Evolutionary conservation across 1,284 basidiomycete genomes (phyloP), one percentile per base, ranked within the genome.

Genomic region (Leccinum fuscescens): DNA sequence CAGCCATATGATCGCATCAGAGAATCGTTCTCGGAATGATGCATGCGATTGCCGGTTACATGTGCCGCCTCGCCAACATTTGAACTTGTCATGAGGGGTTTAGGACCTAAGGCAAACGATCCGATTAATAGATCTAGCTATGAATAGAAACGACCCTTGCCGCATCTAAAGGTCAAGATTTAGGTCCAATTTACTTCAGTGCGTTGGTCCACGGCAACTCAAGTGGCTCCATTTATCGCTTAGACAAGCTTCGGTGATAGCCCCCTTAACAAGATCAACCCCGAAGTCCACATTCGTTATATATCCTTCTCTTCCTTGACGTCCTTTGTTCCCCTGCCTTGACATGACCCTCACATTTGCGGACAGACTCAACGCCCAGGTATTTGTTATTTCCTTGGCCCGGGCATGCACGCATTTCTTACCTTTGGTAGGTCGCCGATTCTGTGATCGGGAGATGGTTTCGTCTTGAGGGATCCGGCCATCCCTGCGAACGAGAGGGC

Each of bases 381-480:
- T 79, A 56, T 20, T 48, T 66, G 27, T 1, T 44, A 17, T 14
- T 5, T 27, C 3, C 3, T 17, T 54, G n/a, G n/a, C n/a, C n/a
- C n/a, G n/a, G 20, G 20, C 2, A n/a, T 24, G 1, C 22, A 4
- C 24, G 1, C 53, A 6, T 20, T 9, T n/a, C 58, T 65, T 20
- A 65, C 52, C 29, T 37, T 54, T 35, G 9, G 15, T 63, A 65
- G 87, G 82, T 94, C 57, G 93, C 93, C 11, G 79, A 81, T 69
- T 89, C 89, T 27, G 76, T 78, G 58, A 78, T 93, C 37, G 93
- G 93, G 55, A 80, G 85, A 69, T 93, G 89, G 85, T 95, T 96
- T 80, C 82, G 85, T 55, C 80, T 96, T 31, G 93, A 94, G 67
- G 93, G 92, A 11, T 90, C 86, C 44, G 93, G 92, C 22, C 89